Conservation (phyloP, 305 asterid species). For the Rubia balearica region DNA sequence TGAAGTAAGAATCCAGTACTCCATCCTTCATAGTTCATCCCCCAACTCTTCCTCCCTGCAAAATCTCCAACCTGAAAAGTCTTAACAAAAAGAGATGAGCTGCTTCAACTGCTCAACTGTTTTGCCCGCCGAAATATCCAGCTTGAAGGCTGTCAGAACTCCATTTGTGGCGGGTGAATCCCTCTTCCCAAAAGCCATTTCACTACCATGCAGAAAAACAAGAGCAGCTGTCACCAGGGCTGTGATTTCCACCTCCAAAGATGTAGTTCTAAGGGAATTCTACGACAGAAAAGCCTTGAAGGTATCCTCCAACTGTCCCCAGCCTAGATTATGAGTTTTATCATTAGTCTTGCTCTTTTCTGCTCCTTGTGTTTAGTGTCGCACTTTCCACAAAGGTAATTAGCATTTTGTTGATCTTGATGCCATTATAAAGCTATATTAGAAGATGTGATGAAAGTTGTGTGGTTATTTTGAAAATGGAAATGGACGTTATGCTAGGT, state of each 20-base stretch:
- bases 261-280: slow-evolving; percentile 54
- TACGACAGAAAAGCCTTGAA: slow-evolving; percentile 70
- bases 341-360: neutral
- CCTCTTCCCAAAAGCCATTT: slow-evolving; percentile 27
- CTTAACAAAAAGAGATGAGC: slow-evolving; percentile 31
- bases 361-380: neutral
- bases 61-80: neutral
- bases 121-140: slow-evolving; percentile 23
- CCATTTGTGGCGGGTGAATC: slow-evolving; percentile 34
- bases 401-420: neutral
- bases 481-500: neutral
- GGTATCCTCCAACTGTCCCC: slow-evolving; percentile 24
- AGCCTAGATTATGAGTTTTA: neutral
- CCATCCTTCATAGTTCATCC: neutral
- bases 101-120: slow-evolving; percentile 40
- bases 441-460: neutral
- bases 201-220: slow-evolving; percentile 24
- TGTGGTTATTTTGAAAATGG: neutral
- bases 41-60: slow-evolving; percentile 2
- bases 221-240: slow-evolving; percentile 35
- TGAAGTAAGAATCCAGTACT: neutral
- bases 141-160: slow-evolving; percentile 34
- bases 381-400: too few species aligned
- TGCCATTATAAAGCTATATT: neutral
- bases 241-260: slow-evolving; percentile 52